phyloP scores from a whole-genome alignment of 768 basidiomycete species.

The Krasilnikovozyma curviuscula region DNA sequence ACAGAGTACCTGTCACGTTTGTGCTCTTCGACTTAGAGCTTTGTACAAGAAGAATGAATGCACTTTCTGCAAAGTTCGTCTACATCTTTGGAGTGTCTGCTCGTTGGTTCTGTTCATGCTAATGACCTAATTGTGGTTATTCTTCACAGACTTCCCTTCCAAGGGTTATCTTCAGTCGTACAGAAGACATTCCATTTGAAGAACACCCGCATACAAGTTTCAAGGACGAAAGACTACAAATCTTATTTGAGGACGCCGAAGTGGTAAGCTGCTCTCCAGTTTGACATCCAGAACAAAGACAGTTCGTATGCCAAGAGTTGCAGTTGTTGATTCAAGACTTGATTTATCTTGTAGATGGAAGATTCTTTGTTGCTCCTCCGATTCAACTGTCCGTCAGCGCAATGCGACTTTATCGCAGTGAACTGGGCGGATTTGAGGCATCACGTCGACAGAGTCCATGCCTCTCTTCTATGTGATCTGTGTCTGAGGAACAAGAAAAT shows the following conservation, averaged over 20 bases:
- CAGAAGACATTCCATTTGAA: slow-evolving; percentile 41
- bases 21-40: slow-evolving; percentile 65
- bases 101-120: background rate
- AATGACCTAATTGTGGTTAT: background rate
- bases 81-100: background rate
- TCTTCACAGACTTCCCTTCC: slow-evolving; percentile 41
- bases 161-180: slow-evolving; percentile 53
- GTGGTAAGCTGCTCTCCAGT: slow-evolving; percentile 20
- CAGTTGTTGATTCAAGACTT: background rate
- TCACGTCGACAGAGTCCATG: slow-evolving; percentile 58
- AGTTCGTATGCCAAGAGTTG: background rate
- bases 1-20: slow-evolving; percentile 33
- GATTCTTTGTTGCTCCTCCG: slow-evolving; percentile 74
- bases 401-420: slow-evolving; percentile 63
- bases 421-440: slow-evolving; percentile 81
- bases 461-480: slow-evolving; percentile 63
- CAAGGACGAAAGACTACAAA: slow-evolving; percentile 34
- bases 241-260: slow-evolving; percentile 71
- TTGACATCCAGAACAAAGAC: background rate
- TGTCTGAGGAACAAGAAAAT: slow-evolving; percentile 82
- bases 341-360: slow-evolving; percentile 42
- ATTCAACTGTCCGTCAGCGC: slow-evolving; percentile 76
- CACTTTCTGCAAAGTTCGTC: slow-evolving; percentile 79
- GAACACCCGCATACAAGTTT: slow-evolving; percentile 32
- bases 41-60: slow-evolving; percentile 87